Conservation (phyloP, 371 early-diverging fungal species). For the Sporodiniella umbellata region DNA sequence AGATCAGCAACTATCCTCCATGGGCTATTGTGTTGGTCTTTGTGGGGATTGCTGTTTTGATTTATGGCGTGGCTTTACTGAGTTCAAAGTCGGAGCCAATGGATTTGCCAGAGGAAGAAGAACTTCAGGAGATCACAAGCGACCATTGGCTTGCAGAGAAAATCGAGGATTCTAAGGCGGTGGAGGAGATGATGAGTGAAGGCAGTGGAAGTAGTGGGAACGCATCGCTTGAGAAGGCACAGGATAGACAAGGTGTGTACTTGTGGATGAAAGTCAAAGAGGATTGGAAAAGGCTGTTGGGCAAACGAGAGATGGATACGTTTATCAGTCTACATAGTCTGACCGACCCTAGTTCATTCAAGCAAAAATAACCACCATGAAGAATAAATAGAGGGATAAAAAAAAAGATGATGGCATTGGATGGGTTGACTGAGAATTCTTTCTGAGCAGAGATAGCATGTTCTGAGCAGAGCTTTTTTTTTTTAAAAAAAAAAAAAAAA, state of each 20-base stretch:
- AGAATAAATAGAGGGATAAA: neutral
- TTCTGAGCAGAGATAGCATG: no score
- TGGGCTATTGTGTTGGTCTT: constrained; percentile 59
- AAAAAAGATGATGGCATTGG: constrained; percentile 43
- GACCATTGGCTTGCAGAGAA: constrained; percentile 25
- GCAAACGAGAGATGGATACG: constrained; percentile 14
- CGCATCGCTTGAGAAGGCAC: neutral
- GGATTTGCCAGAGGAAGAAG: constrained; percentile 16
- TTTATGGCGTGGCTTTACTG: constrained; percentile 55
- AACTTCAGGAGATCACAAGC: constrained; percentile 3
- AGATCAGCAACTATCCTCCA: constrained; percentile 53
- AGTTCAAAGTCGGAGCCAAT: constrained; percentile 55
- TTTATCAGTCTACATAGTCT: constrained; percentile 18
- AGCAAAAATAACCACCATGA: no score
- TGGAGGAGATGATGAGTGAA: neutral
- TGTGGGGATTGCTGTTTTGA: constrained; percentile 54
- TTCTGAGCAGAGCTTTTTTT: no score
- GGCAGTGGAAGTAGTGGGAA: neutral
- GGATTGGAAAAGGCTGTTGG: neutral
- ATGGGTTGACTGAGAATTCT: constrained; percentile 56
- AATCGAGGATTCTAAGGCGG: constrained; percentile 17
- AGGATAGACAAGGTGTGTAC: neutral
- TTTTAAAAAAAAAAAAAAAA: no score
- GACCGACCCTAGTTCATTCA: no score
- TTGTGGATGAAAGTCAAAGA: neutral